Evolutionary conservation across 768 basidiomycete genomes (phyloP).

Genomic region (Cyclocybe cylindracea): DNA sequence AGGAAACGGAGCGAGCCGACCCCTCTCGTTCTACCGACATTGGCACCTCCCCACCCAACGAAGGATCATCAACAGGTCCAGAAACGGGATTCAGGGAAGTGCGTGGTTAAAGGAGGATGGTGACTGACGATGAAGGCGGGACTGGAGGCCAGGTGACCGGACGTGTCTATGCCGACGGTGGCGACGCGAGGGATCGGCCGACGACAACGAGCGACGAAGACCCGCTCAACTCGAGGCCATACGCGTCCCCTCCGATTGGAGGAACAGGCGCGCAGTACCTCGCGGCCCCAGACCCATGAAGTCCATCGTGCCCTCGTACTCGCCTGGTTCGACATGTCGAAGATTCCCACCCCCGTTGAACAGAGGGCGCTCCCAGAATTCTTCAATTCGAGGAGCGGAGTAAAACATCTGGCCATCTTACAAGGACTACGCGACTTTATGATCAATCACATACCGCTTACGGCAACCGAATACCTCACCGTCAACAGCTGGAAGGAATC

Average conservation of each 20-base stretch:
- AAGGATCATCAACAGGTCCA: constrained; percentile 35
- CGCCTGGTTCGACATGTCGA: constrained; percentile 97
- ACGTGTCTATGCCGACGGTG: constrained; percentile 78
- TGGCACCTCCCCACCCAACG: constrained; percentile 64
- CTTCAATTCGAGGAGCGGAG: constrained; percentile 94
- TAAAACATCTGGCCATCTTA: constrained; percentile 96
- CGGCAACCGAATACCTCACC: constrained; percentile 92
- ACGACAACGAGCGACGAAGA: constrained; percentile 87
- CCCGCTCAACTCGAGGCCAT: constrained; percentile 79
- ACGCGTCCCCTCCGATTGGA: constrained; percentile 75
- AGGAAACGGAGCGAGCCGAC: constrained; percentile 91
- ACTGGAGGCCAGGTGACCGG: constrained; percentile 20
- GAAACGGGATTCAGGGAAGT: constrained; percentile 44
- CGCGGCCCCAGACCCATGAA: constrained; percentile 94
- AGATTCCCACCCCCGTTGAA: constrained; percentile 92
- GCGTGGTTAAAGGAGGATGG: constrained; percentile 51
- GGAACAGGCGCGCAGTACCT: constrained; percentile 90
- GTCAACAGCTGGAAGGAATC: constrained; percentile 97
- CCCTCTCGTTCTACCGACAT: constrained; percentile 78
- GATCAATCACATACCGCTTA: constrained; percentile 96
- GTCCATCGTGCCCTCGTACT: constrained; percentile 96
- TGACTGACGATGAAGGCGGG: constrained; percentile 61
- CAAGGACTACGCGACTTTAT: constrained; percentile 99
- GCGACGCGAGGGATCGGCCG: constrained; percentile 75
- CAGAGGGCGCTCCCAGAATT: constrained; percentile 93